Evolutionary conservation across 208 protist species (phyloP).

Genomic region (Tritrichomonas musculus): DNA sequence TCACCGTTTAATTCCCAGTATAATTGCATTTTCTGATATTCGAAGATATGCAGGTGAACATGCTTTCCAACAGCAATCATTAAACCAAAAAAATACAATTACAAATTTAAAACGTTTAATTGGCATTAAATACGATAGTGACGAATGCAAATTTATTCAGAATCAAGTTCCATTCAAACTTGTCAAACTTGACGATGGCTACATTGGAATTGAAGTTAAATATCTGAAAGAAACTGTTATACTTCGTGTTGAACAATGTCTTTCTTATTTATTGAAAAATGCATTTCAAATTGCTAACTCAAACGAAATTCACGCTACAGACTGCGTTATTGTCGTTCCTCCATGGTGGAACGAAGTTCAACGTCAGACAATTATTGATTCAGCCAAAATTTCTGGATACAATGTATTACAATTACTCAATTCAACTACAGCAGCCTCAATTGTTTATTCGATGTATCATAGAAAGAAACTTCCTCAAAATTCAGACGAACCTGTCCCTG

Average conservation of each 20-base stretch:
- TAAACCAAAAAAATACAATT: constrained; percentile 39
- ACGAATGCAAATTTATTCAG: constrained; percentile 22
- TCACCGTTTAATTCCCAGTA: constrained; percentile 40
- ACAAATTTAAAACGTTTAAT: constrained; percentile 42
- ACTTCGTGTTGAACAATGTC: constrained; percentile 35
- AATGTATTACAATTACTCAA: constrained; percentile 41
- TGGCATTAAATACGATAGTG: constrained; percentile 32
- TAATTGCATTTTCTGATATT: constrained; percentile 39
- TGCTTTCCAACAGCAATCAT: constrained; percentile 36
- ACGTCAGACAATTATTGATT: constrained; percentile 39
- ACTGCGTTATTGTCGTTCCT: constrained; percentile 44
- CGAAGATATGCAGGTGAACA: constrained; percentile 34
- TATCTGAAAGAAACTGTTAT: not conserved
- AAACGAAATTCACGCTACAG: not conserved
- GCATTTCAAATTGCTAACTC: not conserved
- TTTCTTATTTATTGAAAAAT: not conserved
- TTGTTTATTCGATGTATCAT: constrained; percentile 40
- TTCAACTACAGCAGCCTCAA: constrained; percentile 41
- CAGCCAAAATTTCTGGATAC: constrained; percentile 38
- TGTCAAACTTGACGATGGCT: too few relatives aligned
- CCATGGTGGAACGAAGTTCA: constrained; percentile 43
- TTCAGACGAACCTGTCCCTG: not conserved
- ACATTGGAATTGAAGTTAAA: too few relatives aligned
- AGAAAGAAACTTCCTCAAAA: constrained; percentile 22
- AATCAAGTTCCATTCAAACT: constrained; percentile 26